Evolutionary conservation across 2,329 filamentous ascomycete genomes (phyloP).

Genomic region (Amphichorda felina): DNA sequence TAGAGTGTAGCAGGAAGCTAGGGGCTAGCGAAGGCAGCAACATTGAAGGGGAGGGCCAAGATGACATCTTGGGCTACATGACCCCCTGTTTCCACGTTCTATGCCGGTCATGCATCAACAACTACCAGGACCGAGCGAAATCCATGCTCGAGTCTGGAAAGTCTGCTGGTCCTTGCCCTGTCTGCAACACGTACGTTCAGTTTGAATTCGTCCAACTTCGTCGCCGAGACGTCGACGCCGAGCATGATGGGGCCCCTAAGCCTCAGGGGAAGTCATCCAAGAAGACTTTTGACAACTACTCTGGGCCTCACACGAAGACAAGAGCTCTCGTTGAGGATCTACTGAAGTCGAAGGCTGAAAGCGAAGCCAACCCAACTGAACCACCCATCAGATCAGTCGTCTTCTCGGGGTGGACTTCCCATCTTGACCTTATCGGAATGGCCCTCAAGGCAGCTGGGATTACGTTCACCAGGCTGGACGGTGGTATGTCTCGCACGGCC

Average conservation of each 20-base stretch:
- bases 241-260: constrained; percentile 40
- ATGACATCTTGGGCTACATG: constrained; percentile 63
- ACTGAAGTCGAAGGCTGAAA: constrained; percentile 49
- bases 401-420: constrained; percentile 92
- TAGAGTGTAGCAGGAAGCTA: constrained; percentile 55
- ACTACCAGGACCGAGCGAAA: constrained; percentile 42
- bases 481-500: constrained; percentile 67
- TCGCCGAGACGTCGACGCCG: constrained; percentile 43
- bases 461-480: constrained; percentile 72
- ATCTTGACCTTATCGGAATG: constrained; percentile 82
- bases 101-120: constrained; percentile 60
- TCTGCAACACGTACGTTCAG: constrained; percentile 54
- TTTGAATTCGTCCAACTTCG: constrained; percentile 58
- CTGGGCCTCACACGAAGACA: constrained; percentile 87
- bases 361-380: constrained; percentile 46
- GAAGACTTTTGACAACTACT: constrained; percentile 58
- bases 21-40: constrained; percentile 41
- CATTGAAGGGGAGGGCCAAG: constrained; percentile 44
- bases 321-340: constrained; percentile 69
- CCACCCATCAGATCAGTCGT: constrained; percentile 84
- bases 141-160: constrained; percentile 22
- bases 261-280: constrained; percentile 18
- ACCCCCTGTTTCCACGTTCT: constrained; percentile 81
- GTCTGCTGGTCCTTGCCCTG: constrained; percentile 45
- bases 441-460: constrained; percentile 60